Conservation (phyloP, 768 basidiomycete species). For the Rhizopogon salebrosus region DNA sequence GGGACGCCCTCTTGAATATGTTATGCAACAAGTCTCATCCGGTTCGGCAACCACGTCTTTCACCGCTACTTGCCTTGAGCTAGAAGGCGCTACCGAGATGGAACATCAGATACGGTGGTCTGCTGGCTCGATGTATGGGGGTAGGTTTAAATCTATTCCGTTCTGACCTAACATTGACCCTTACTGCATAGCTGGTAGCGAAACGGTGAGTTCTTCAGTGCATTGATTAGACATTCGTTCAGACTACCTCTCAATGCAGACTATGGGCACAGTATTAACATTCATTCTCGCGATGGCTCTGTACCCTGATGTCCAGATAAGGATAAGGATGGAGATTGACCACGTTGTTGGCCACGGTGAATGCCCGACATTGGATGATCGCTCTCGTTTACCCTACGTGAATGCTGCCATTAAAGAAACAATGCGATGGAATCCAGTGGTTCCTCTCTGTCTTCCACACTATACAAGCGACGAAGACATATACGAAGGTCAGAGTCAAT, state of each 20-base stretch:
- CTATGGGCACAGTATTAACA: not conserved
- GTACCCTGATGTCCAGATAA: not conserved
- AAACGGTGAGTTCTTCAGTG: not conserved
- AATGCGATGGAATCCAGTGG: conserved; percentile 32
- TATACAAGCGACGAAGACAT: conserved; percentile 4
- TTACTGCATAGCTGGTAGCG: not conserved
- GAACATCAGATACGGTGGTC: conserved; percentile 4
- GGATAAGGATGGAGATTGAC: conserved; percentile 27
- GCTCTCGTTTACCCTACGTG: conserved; percentile 42
- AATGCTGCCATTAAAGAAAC: conserved; percentile 37
- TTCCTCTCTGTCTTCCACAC: conserved; percentile 13
- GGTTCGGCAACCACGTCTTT: not conserved
- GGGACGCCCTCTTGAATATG: conserved; percentile 1
- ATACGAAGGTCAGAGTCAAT: conserved; percentile 5
- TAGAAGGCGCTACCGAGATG: not conserved
- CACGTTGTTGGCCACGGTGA: conserved; percentile 24
- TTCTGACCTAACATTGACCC: not conserved
- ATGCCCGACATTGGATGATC: conserved; percentile 24
- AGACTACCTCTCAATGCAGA: not conserved
- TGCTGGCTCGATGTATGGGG: conserved; percentile 7
- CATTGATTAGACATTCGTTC: not conserved
- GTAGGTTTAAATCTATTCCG: not conserved
- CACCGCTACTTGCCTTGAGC: not conserved
- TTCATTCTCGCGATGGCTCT: conserved; percentile 5
- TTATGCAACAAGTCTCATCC: not conserved